Conservation (phyloP, 2,329 filamentous ascomycete species). For the Xylaria hypoxylon region DNA sequence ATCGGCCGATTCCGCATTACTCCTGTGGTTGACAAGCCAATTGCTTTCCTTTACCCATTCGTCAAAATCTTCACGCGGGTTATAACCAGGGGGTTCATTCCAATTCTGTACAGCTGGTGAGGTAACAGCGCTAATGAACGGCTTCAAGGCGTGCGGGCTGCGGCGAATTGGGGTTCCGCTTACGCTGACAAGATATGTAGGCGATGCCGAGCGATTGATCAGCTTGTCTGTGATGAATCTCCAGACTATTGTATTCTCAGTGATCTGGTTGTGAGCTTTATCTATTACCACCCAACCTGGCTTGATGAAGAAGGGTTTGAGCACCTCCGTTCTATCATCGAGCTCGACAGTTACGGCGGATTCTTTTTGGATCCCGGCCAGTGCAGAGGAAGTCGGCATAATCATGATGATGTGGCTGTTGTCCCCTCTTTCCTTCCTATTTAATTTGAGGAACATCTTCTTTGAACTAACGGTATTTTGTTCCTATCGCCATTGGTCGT, state of each 20-base stretch:
- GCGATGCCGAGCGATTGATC: background rate
- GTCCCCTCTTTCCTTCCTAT: background rate
- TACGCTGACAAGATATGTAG: background rate
- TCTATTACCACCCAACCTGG: background rate
- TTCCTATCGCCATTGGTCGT: background rate
- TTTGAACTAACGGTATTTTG: background rate
- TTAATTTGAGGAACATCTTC: constrained; percentile 1
- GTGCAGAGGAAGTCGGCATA: background rate
- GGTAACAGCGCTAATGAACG: constrained; percentile 4
- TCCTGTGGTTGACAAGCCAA: background rate
- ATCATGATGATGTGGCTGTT: constrained; percentile 15
- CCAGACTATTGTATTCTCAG: constrained; percentile 8
- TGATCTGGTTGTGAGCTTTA: constrained; percentile 2
- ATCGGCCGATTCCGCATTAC: background rate
- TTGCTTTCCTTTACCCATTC: constrained; percentile 22
- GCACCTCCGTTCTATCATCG: background rate
- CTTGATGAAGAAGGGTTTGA: constrained; percentile 4
- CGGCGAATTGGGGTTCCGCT: background rate
- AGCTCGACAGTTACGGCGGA: background rate
- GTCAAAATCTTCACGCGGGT: constrained; percentile 16
- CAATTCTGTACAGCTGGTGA: constrained; percentile 14
- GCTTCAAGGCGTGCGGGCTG: background rate
- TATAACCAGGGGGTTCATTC: constrained; percentile 12
- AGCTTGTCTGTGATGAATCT: constrained; percentile 4
- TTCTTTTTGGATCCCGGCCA: background rate